Base-by-base conservation (phyloP, 225 moss, liverwort and hornwort species). In the Marchantia paleacea region DNA sequence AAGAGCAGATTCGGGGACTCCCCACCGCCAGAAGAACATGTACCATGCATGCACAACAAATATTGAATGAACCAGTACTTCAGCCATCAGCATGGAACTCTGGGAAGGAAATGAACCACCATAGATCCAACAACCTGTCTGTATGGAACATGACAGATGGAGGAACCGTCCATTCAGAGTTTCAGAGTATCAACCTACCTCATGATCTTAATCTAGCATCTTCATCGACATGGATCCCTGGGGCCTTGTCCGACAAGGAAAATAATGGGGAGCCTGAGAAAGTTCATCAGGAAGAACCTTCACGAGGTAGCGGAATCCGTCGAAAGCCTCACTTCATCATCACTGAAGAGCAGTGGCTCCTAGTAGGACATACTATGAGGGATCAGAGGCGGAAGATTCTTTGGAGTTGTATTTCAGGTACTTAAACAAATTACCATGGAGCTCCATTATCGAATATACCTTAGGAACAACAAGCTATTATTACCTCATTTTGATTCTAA, bases 11-110 rank as follows among this genome's bases (percentile, higher is more conserved):
- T 47, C 82, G 85, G 79, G 73, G 74, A 52, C 20, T 25, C 60
- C 70, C 77, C n/a, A 15, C 30, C 26, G 73, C 57, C 30, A 78
- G 61, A 65, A 69, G 73, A 52, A 57, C 39, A 58, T 28, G 54
- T 75, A 68, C n/a, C 20, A 49, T 0, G 15, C 11, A 57, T 48
- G n/a, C 75, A 24, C 52, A 75, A n/a, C 65, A 39, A 20, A 79
- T 11, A 60, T 13, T 78, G 63, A 57, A 31, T 66, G 78, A 75
- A 25, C 63, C 54, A 48, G 48, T 52, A 50, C 73, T 62, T 39
- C 78, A 68, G 18, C 79, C 80, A 72, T 76, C 80, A 74, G 63
- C 75, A 16, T 86, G 81, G 83, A 83, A 79, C 47, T 25, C 55
- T 14, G 50, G 18, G 30, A 68, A 81, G 77, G 69, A 16, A 69